Evolutionary conservation across 257 asterid species (phyloP), one percentile per base, ranked within the genome.

Genomic region (Gentiana straminea): DNA sequence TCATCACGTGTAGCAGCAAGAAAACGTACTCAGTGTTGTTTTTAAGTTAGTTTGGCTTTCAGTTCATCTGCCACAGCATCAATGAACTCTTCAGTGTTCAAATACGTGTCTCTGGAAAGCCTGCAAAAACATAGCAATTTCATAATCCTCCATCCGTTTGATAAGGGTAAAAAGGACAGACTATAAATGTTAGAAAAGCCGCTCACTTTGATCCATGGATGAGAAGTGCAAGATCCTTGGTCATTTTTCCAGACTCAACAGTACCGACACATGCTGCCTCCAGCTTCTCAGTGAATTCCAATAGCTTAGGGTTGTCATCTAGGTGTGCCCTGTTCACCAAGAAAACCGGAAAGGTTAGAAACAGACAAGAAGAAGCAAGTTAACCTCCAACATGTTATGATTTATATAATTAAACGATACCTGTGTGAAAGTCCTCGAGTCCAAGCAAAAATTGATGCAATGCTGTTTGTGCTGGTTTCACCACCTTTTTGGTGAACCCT

Each of bases 401-500:
- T 6, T 39, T 3, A 41, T 2, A 35, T 0, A 55, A 51, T 33
- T 50, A 54, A 50, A 7, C 39, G 45, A 35, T 71, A 86, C 97
- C 95, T 77, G 83, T 90, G 98, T 43, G 96, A 89, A 55, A 90
- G 96, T 41, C 98, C 98, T 56, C 98, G 86, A 65, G 96, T 80
- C 95, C 98, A 90, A 52, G 98, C 98, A 75, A 86, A 86, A 72
- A 90, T 86, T 3, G 98, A 90, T 62, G 98, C 96, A 66, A 90
- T 90, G 88, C 98, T 90, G 59, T 90, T 86, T 9, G 98, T 90
- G 76, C 98, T 90, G 62, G 98, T 90, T 79, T 90, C 98, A 66
- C 98, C 96, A 1, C 96, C 96, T 61, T 90, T 86, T 48, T 90
- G 96, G 53, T 90, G 98, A 72, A 90, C 96, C 73, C 96, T 84